Evolutionary conservation across 2,329 filamentous ascomycete species (phyloP).

Genomic region (Aureobasidium pullulans): DNA sequence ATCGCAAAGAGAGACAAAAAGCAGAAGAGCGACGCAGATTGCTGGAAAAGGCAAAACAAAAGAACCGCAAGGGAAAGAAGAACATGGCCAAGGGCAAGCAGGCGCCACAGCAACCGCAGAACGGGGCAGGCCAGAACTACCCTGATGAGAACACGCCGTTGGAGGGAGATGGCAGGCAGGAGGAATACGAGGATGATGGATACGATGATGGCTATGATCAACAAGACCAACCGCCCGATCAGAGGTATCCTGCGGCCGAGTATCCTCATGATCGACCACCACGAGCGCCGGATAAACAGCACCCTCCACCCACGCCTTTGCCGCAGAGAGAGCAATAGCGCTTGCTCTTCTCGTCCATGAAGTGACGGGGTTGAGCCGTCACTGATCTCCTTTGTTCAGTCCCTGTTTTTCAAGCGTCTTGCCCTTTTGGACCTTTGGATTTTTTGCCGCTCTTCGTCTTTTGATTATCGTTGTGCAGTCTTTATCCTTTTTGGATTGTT

Average conservation of each 20-base stretch:
- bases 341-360: neutral
- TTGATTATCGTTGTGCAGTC: no score
- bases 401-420: neutral
- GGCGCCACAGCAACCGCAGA: neutral
- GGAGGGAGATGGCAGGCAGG: neutral
- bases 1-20: conserved; percentile 73
- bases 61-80: conserved; percentile 85
- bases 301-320: neutral
- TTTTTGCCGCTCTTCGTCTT: neutral
- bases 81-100: conserved; percentile 14
- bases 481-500: neutral
- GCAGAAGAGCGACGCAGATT: conserved; percentile 78
- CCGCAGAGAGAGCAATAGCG: neutral
- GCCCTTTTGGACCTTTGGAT: conserved; percentile 2
- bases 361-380: conserved; percentile 3
- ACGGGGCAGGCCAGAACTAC: conserved; percentile 7
- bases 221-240: conserved; percentile 11
- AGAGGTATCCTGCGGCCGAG: neutral
- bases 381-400: conserved; percentile 7
- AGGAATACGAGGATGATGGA: conserved; percentile 12
- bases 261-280: neutral
- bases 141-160: conserved; percentile 8
- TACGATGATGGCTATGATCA: conserved; percentile 18
- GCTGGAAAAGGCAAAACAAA: conserved; percentile 89
- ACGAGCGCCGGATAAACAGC: conserved; percentile 1